phyloP scores from a whole-genome alignment of 805 yeast genomes.

The Deakozyma indianensis region DNA sequence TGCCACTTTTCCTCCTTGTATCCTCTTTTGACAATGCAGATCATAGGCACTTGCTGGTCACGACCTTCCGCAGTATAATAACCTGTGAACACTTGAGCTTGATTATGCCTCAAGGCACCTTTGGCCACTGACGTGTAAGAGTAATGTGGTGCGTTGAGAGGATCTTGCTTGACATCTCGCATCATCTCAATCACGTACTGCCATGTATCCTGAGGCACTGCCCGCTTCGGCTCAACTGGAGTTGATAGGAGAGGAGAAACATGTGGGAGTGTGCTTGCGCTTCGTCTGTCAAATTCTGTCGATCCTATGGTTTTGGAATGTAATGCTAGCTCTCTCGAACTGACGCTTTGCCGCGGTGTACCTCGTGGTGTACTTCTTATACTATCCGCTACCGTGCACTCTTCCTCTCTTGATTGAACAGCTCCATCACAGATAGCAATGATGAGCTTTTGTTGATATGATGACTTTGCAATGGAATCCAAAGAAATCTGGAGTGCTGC shows the following conservation, averaged over 20 bases:
- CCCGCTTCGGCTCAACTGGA: background rate
- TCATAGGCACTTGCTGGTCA: slow-evolving; percentile 51
- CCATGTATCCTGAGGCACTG: background rate
- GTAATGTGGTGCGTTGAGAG: slow-evolving; percentile 61
- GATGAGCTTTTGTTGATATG: slow-evolving; percentile 47
- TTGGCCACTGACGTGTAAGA: slow-evolving; percentile 94
- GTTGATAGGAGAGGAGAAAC: background rate
- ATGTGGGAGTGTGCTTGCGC: background rate
- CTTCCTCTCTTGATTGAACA: background rate
- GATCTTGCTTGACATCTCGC: slow-evolving; percentile 57
- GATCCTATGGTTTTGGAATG: background rate
- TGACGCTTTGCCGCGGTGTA: too few relatives aligned
- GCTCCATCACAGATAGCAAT: slow-evolving; percentile 1
- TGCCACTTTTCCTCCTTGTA: slow-evolving; percentile 56
- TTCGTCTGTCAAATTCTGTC: background rate
- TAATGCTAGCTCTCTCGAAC: too few relatives aligned
- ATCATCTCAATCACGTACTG: slow-evolving; percentile 66
- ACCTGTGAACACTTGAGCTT: slow-evolving; percentile 95
- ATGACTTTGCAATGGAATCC: slow-evolving; percentile 46
- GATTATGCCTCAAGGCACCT: slow-evolving; percentile 88
- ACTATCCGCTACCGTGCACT: background rate
- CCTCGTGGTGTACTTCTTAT: background rate
- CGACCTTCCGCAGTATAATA: slow-evolving; percentile 70
- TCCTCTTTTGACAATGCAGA: slow-evolving; percentile 74
- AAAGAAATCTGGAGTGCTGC: background rate